Base-by-base conservation (phyloP, 352 stramenopile genomes). In the Discostella stelligera region DNA sequence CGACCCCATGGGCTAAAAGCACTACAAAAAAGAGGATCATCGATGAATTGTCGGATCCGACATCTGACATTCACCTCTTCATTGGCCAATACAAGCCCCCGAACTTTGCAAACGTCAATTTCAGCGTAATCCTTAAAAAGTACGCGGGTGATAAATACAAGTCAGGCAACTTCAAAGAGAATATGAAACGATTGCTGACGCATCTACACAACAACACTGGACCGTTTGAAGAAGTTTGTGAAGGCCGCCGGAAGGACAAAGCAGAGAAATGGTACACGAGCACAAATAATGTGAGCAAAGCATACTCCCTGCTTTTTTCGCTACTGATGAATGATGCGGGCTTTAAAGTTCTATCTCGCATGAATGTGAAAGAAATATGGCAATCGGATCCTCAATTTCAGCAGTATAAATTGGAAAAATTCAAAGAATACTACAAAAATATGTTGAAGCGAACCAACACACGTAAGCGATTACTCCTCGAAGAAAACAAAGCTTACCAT, bases 341-440 rank as follows among this genome's bases (percentile, higher is more conserved):
- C 11, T 18, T 1, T 14, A 44, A 8, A 9, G 16, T 25, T 21
- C 32, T 66, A 3, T 41, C n/a, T 2, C 14, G 37, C 6, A 66
- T 66, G 58, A 23, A 20, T 13, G 27, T 37, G 25, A 37, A 63
- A 16, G 13, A 63, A 50, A 50, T 63, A 8, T 63, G 55, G 55
- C 27, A 49, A 30, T 63, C 55, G 23, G 30, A 63, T 30, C 30
- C 55, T 30, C 8, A 46, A 25, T 63, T 63, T 50, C 55, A 50
- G n/a, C 30, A 30, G 6, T 63, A 63, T 18, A 14, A 48, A 30
- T 18, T 50, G 5, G 55, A 63, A 3, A 32, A 32, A 32, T 32
- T 32, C 27, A 32, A 32, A 32, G 27, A 32, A 32, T 32, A 32
- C 27, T 32, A 63, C n/a, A 63, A 25, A 63, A 49, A 44, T 16